Conservation (phyloP, 2,329 filamentous ascomycete genomes). For the Gnomoniopsis sp. region DNA sequence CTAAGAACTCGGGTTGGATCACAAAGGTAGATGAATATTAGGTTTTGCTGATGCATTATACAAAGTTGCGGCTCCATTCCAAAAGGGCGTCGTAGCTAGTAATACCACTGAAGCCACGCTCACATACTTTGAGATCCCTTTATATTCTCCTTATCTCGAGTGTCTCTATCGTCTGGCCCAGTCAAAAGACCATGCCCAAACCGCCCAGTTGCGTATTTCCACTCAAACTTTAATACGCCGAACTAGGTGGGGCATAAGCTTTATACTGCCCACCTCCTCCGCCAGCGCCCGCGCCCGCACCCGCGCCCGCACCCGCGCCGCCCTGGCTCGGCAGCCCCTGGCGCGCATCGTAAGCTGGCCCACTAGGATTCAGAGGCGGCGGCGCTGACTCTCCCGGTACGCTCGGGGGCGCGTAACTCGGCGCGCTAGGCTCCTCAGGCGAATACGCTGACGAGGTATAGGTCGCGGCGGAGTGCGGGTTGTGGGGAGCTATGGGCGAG, state of each 20-base stretch:
- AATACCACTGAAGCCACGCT: neutral
- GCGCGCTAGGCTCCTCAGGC: constrained; percentile 38
- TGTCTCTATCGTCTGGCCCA: no score
- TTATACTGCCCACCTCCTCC: constrained; percentile 50
- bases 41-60: neutral
- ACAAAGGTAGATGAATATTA: neutral
- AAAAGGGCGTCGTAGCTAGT: neutral
- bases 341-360: constrained; percentile 45
- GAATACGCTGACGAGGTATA: constrained; percentile 48
- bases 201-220: neutral
- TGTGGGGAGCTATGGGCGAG: constrained; percentile 61
- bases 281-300: constrained; percentile 12
- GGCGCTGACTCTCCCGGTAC: constrained; percentile 27
- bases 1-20: neutral
- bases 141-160: neutral
- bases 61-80: neutral
- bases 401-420: constrained; percentile 30
- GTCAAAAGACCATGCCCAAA: no score
- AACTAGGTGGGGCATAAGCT: constrained; percentile 51
- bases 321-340: constrained; percentile 48
- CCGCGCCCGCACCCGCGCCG: constrained; percentile 11
- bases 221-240: constrained; percentile 10
- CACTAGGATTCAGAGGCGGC: constrained; percentile 42
- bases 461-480: constrained; percentile 39
- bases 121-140: no score